Conservation (phyloP, 2,329 filamentous ascomycete species). For the Talaromyces sp. region DNA sequence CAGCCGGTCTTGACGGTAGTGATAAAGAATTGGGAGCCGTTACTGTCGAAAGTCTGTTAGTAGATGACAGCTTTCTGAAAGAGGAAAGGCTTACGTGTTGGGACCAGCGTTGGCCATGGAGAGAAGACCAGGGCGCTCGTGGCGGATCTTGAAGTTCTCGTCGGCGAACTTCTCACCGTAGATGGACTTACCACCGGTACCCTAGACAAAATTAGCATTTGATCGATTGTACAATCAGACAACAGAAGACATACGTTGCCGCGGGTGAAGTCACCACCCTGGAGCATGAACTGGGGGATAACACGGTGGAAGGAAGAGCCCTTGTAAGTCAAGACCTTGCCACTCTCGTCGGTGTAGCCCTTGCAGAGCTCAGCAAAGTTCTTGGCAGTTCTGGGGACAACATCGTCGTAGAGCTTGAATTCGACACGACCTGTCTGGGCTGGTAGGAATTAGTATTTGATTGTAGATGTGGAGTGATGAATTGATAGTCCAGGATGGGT, state of each 20-base stretch:
- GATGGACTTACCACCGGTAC: slow-evolving; percentile 89
- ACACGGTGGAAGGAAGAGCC: slow-evolving; percentile 87
- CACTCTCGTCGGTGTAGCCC: slow-evolving; percentile 58
- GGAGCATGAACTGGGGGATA: slow-evolving; percentile 91
- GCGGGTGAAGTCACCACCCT: slow-evolving; percentile 93
- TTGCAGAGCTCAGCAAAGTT: slow-evolving; percentile 87
- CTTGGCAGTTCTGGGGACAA: slow-evolving; percentile 80
- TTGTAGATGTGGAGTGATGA: neutral
- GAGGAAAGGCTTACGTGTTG: slow-evolving; percentile 66
- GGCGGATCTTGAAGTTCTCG: slow-evolving; percentile 81
- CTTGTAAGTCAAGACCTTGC: slow-evolving; percentile 52
- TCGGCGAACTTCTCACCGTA: slow-evolving; percentile 92
- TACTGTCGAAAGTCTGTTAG: slow-evolving; percentile 41
- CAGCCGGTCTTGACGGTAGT: slow-evolving; percentile 65
- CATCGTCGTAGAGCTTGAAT: slow-evolving; percentile 82
- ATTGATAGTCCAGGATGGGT: neutral
- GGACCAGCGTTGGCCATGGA: slow-evolving; percentile 95
- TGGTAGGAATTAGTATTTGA: slow-evolving; percentile 37
- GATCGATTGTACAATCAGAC: neutral
- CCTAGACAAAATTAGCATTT: slow-evolving; percentile 51
- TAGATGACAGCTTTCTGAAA: neutral
- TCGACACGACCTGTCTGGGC: slow-evolving; percentile 75
- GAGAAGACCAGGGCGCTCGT: slow-evolving; percentile 71
- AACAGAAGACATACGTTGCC: slow-evolving; percentile 64
- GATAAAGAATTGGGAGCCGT: slow-evolving; percentile 71